Percentiles rank a stretch among this genome's conserved stretches.
Conservation (phyloP, 306 rosid species). For the Bauhinia variegata region DNA sequence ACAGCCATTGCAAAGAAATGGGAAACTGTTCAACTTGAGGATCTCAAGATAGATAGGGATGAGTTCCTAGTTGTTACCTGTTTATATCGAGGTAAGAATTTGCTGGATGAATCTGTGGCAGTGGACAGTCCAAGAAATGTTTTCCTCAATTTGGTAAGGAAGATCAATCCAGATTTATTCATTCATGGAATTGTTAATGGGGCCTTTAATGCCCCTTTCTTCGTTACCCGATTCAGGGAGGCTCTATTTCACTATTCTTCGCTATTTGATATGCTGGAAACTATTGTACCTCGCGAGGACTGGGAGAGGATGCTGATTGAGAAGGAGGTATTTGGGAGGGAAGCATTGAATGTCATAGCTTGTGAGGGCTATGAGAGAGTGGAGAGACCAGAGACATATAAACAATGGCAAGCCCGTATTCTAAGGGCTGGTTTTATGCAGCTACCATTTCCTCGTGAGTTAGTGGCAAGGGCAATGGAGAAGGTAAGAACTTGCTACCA, state of each 20-base stretch:
- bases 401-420: constrained; percentile 90
- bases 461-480: constrained; percentile 51
- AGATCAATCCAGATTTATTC: constrained; percentile 73
- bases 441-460: constrained; percentile 42
- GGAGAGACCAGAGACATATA: constrained; percentile 94
- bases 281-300: constrained; percentile 84
- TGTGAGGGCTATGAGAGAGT: constrained; percentile 97
- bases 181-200: constrained; percentile 82
- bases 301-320: constrained; percentile 87
- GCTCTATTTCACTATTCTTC: constrained; percentile 92
- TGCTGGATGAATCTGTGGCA: constrained; percentile 81
- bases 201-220: constrained; percentile 90
- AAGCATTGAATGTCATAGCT: constrained; percentile 89
- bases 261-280: constrained; percentile 89
- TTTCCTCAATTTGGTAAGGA: constrained; percentile 70
- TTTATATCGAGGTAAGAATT: constrained; percentile 72
- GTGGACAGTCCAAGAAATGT: constrained; percentile 71
- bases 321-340: constrained; percentile 84
- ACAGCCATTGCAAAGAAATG: constrained; percentile 82
- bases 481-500: constrained; percentile 70
- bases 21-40: constrained; percentile 82
- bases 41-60: constrained; percentile 75
- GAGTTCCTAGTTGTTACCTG: constrained; percentile 78
- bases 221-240: constrained; percentile 90
- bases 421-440: constrained; percentile 82